phyloP scores from a whole-genome alignment of 169 alveolate genomes.

The Amoebophrya sp. region DNA sequence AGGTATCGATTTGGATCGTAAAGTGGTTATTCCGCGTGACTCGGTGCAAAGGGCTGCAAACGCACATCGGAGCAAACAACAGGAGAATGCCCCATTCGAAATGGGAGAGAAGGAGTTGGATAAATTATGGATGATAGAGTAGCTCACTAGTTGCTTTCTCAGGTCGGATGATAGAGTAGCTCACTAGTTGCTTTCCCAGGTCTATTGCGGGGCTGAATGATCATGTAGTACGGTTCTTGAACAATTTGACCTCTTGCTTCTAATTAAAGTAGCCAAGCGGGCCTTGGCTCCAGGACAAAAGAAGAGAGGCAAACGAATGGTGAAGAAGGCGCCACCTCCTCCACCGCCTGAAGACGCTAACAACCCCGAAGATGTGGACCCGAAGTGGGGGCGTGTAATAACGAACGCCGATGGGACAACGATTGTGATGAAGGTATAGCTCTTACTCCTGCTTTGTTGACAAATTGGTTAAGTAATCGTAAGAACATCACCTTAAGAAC shows the following conservation, averaged over 20 bases:
- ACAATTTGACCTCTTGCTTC: too few relatives aligned
- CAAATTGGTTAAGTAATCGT: too few relatives aligned
- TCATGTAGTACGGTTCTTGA: too few relatives aligned
- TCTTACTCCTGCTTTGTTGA: too few relatives aligned
- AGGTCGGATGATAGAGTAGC: too few relatives aligned
- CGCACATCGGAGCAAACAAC: background rate
- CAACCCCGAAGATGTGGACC: background rate
- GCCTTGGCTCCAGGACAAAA: background rate
- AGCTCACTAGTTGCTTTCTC: too few relatives aligned
- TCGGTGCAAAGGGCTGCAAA: background rate
- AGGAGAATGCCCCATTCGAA: background rate
- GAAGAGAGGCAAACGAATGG: background rate
- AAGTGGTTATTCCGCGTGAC: background rate
- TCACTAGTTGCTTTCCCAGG: too few relatives aligned
- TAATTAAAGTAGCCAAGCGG: background rate
- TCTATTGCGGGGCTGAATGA: too few relatives aligned
- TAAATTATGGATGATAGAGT: too few relatives aligned
- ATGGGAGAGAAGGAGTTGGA: background rate
- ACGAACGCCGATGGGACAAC: background rate
- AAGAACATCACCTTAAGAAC: too few relatives aligned
- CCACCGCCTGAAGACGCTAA: background rate
- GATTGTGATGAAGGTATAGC: background rate
- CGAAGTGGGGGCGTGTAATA: background rate
- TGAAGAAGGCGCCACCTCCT: background rate
- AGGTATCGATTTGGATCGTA: background rate